Base-by-base conservation (phyloP, 2,329 filamentous ascomycete species). In the Spiromastix sp. region DNA sequence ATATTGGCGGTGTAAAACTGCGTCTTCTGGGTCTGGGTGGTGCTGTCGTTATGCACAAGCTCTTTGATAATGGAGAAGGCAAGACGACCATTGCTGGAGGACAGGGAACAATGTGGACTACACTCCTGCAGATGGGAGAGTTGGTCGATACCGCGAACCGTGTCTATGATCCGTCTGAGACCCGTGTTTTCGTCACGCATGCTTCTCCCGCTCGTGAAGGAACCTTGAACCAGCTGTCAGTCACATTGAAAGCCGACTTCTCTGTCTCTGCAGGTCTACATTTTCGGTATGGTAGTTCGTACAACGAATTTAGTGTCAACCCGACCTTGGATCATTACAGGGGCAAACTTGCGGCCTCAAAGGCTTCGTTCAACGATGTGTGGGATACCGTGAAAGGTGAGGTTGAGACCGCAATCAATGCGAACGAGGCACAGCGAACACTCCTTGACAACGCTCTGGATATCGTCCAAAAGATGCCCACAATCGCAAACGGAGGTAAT, bases 81-180 rank as follows among this genome's bases (percentile, higher is more conserved):
- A 80, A 89, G 61, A 98, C 91, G 33, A 98, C 93, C 2, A 98
- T 98, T 61, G 91, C 91, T 15, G 91, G 91, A 56, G 91, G 91
- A 13, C 91, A 98, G 61, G 91, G 91, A 42, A 98, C 91, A 30
- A 98, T 98, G 91, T 98, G 91, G 91, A 98, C 91, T 5, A 98
- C 91, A 5, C 69, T 98, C 19, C 65, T 98, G 45, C 91, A 98
- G 64, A 98, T 98, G 82, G 91, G 91, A 35, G 91, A 98, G 64
- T 71, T 98, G 32, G 85, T 98, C 36, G 91, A 98, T 58, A 98
- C 93, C 3, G 91, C 91, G 12, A 94, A 95, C 61, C 85, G 91
- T 50, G 91, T 98, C 40, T 98, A 96, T 63, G 91, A 98, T 55
- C 91, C 91, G 2, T 94, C 89, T 40, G 91, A 98, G 64, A 98